Evolutionary conservation across 192 early-diverging fungal genomes (phyloP).

Genomic region (Dissophora globulifera): DNA sequence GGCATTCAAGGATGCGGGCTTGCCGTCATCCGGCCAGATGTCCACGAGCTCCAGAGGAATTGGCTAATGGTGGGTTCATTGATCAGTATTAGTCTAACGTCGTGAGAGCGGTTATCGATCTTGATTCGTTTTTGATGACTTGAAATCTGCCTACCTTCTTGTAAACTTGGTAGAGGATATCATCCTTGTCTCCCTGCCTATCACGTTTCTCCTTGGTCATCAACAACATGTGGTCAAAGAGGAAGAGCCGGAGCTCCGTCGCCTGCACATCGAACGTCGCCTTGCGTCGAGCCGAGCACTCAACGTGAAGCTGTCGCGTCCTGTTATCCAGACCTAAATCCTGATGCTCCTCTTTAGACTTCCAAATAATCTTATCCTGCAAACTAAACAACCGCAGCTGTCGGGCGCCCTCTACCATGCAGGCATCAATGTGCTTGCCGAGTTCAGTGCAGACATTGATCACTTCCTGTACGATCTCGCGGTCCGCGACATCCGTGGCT

Average conservation of each 20-base stretch:
- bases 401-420: slow-evolving; percentile 58
- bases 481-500: slow-evolving; percentile 73
- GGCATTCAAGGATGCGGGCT: not conserved
- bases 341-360: slow-evolving; percentile 53
- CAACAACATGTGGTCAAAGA: slow-evolving; percentile 89
- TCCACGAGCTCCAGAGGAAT: slow-evolving; percentile 81
- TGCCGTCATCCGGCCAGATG: slow-evolving; percentile 63
- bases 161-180: slow-evolving; percentile 56
- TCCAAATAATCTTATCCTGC: slow-evolving; percentile 31
- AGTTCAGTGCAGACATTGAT: slow-evolving; percentile 74
- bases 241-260: slow-evolving; percentile 74
- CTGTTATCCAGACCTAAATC: slow-evolving; percentile 76
- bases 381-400: slow-evolving; percentile 20
- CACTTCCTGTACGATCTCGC: slow-evolving; percentile 69
- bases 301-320: slow-evolving; percentile 73
- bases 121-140: too few relatives aligned
- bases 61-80: slow-evolving; percentile 66
- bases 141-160: slow-evolving; percentile 3
- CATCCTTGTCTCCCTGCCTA: slow-evolving; percentile 62
- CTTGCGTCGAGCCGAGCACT: slow-evolving; percentile 77
- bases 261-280: slow-evolving; percentile 60
- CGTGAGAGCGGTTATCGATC: too few relatives aligned
- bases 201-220: slow-evolving; percentile 74
- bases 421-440: slow-evolving; percentile 77
- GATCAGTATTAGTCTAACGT: too few relatives aligned